Evolutionary conservation across 129 eudicot species (phyloP).

Genomic region (Daucus carota): DNA sequence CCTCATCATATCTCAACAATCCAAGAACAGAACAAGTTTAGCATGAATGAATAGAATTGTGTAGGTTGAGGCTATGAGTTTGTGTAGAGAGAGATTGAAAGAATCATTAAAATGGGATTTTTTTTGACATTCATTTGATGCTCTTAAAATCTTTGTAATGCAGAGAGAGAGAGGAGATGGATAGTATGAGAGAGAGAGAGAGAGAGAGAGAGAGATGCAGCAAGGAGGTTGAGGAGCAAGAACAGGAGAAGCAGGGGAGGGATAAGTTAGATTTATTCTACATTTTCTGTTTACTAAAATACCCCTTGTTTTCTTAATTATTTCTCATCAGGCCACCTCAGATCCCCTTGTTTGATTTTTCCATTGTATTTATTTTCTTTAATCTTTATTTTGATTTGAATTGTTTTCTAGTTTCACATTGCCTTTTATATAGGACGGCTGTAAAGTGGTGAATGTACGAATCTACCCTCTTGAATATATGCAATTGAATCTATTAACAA

Average conservation of each 20-base stretch:
- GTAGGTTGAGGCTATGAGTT: neutral
- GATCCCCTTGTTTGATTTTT: neutral
- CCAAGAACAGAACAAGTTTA: neutral
- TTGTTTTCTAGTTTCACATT: too few relatives aligned
- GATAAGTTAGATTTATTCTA: conserved; percentile 11
- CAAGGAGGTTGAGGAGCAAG: conserved; percentile 8
- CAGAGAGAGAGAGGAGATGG: neutral
- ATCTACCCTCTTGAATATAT: too few relatives aligned
- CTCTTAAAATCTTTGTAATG: neutral
- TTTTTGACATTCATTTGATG: neutral
- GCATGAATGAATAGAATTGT: neutral
- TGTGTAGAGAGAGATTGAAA: neutral
- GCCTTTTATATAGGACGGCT: too few relatives aligned
- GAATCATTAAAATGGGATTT: neutral
- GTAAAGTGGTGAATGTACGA: too few relatives aligned
- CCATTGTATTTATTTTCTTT: neutral
- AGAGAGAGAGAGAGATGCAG: neutral
- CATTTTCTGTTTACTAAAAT: neutral
- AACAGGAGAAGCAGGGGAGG: neutral
- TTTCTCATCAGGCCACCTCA: neutral
- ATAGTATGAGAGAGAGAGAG: neutral
- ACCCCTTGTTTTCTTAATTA: neutral
- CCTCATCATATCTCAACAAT: conserved; percentile 12
- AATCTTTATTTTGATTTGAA: too few relatives aligned
- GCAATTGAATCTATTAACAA: too few relatives aligned